Evolutionary conservation across 805 yeast genomes (phyloP).

Genomic region (Metschnikowia orientalis): DNA sequence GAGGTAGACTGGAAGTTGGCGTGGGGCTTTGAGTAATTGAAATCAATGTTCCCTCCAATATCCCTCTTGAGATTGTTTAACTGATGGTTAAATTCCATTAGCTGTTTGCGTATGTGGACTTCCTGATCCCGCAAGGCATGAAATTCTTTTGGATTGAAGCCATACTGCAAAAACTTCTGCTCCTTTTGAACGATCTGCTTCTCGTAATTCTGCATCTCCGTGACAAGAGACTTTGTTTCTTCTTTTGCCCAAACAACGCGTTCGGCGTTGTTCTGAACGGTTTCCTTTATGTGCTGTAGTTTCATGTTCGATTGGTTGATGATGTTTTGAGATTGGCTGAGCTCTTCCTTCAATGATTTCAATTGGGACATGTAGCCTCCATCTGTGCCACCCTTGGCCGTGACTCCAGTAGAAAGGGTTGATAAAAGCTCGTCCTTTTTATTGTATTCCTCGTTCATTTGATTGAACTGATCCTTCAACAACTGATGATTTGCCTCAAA

Average conservation of each 20-base stretch:
- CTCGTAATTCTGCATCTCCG: conserved; percentile 42
- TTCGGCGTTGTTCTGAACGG: conserved; percentile 44
- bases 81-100: conserved; percentile 36
- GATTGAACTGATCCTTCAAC: conserved; percentile 41
- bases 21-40: conserved; percentile 62
- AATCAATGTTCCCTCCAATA: conserved; percentile 65
- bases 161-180: conserved; percentile 44
- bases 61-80: conserved; percentile 55
- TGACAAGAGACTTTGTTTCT: conserved; percentile 40
- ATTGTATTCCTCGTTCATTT: conserved; percentile 43
- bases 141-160: conserved; percentile 50
- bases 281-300: conserved; percentile 52
- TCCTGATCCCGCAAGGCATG: conserved; percentile 46
- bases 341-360: conserved; percentile 52
- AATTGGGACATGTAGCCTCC: conserved; percentile 77
- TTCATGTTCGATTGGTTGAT: conserved; percentile 59
- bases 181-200: conserved; percentile 36
- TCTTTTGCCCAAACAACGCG: conserved; percentile 50
- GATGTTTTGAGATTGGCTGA: conserved; percentile 50
- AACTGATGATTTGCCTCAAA: conserved; percentile 44
- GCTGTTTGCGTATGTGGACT: conserved; percentile 19
- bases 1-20: conserved; percentile 54
- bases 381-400: conserved; percentile 69
- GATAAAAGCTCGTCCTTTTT: conserved; percentile 76
- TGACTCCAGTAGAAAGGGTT: conserved; percentile 83